A percentile compares a stretch with the other conserved stretches of the same genome.
Conservation (phyloP, 768 basidiomycete genomes). For the Antrodiella citrinella region DNA sequence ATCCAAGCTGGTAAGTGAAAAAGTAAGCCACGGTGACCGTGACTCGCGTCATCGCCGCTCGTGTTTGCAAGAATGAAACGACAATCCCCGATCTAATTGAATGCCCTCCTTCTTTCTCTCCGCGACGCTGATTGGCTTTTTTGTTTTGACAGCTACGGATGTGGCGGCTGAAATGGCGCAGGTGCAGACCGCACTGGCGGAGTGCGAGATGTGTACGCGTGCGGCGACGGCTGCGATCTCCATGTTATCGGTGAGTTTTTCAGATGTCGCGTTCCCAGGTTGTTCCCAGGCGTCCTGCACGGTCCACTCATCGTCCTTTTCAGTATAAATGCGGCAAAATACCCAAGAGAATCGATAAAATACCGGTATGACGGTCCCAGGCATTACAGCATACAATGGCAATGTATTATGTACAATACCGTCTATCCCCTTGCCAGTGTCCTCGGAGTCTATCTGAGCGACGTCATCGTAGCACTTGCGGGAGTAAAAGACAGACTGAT, state of each 20-base stretch:
- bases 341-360: conserved; percentile 43
- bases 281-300: too few species aligned
- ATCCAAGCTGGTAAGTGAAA: conserved; percentile 48
- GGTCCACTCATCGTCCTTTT: too few species aligned
- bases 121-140: neutral
- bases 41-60: too few species aligned
- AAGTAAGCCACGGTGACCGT: too few species aligned
- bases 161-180: conserved; percentile 58
- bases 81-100: too few species aligned
- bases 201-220: conserved; percentile 47
- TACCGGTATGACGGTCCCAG: conserved; percentile 13
- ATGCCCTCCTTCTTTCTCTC: neutral
- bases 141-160: conserved; percentile 42
- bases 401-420: neutral
- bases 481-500: conserved; percentile 1
- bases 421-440: neutral
- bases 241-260: conserved; percentile 52
- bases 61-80: too few species aligned
- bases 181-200: conserved; percentile 36
- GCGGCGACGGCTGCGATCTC: conserved; percentile 57
- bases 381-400: neutral
- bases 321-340: conserved; percentile 60
- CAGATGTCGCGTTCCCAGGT: neutral
- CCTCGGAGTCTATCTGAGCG: too few species aligned
- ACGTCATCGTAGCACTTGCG: too few species aligned